phyloP scores from a whole-genome alignment of 1,139 yeast genomes.

The Groenewaldozyma auringiensis region DNA sequence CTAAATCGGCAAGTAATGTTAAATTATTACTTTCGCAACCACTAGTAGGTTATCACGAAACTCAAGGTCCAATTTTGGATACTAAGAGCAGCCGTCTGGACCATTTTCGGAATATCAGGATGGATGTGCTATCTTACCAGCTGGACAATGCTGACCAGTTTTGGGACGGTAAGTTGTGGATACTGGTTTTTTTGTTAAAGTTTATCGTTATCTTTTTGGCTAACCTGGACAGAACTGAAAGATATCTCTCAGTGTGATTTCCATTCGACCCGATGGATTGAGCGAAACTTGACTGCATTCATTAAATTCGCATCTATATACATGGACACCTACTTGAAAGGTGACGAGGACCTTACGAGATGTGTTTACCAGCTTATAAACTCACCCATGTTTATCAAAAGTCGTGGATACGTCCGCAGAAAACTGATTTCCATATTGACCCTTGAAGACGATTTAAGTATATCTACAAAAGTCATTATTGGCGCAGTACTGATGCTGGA shows the following conservation, averaged over 20 bases:
- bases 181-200: too few species aligned
- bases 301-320: constrained; percentile 26
- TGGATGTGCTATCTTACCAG: constrained; percentile 25
- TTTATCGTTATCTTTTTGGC: too few species aligned
- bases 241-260: constrained; percentile 23
- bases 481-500: constrained; percentile 46
- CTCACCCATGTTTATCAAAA: constrained; percentile 24
- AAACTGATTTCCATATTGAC: constrained; percentile 26
- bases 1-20: too few species aligned
- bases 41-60: too few species aligned
- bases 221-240: constrained; percentile 22
- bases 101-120: too few species aligned
- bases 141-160: constrained; percentile 25
- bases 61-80: too few species aligned
- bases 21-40: too few species aligned
- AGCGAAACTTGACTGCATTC: constrained; percentile 23
- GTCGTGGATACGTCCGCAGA: constrained; percentile 29
- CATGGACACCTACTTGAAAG: constrained; percentile 21
- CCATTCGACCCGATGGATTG: constrained; percentile 23
- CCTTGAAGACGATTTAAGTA: constrained; percentile 16
- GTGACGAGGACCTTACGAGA: constrained; percentile 27
- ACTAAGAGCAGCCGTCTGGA: too few species aligned
- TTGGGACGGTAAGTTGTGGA: constrained; percentile 22
- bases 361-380: constrained; percentile 28
- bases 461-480: constrained; percentile 31